These are phyloP conservation scores for Sugiyamaella novakii DNA, from an alignment of 1,139 yeast genomes.

Conservation along the genomic window DNA sequence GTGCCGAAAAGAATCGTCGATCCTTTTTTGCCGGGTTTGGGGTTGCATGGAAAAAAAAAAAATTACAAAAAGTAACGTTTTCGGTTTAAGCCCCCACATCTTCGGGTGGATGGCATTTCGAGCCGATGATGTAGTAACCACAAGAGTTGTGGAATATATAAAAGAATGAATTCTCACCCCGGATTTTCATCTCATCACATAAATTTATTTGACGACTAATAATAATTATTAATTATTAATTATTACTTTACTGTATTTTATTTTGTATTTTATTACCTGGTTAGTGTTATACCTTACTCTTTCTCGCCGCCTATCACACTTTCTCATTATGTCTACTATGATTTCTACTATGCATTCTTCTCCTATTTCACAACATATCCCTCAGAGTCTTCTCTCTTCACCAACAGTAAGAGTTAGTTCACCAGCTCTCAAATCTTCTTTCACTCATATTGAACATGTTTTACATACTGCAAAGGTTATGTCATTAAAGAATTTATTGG, in stretches of 20 bases:
- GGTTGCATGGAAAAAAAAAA: slow-evolving; percentile 10
- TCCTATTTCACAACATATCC: slow-evolving; percentile 6
- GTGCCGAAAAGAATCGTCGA: background rate
- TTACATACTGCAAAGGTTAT: background rate
- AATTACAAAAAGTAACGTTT: background rate
- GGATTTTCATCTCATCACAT: slow-evolving; percentile 2
- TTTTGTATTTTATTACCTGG: background rate
- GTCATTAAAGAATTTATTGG: slow-evolving; percentile 38
- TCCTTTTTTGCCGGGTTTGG: slow-evolving; percentile 4
- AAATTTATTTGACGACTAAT: too few species aligned
- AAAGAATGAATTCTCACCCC: slow-evolving; percentile 4
- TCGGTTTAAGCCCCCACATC: slow-evolving; percentile 14
- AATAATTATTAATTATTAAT: background rate
- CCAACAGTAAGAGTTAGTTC: slow-evolving; percentile 14
- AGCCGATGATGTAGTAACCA: slow-evolving; percentile 7
- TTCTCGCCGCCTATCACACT: background rate
- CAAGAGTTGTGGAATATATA: slow-evolving; percentile 6
- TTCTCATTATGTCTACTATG: slow-evolving; percentile 7
- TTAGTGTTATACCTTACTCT: background rate
- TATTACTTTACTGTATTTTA: background rate
- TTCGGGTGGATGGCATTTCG: slow-evolving; percentile 8
- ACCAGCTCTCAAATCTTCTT: slow-evolving; percentile 8
- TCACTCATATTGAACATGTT: slow-evolving; percentile 15
- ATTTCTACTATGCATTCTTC: slow-evolving; percentile 8
- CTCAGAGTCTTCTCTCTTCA: slow-evolving; percentile 6